phyloP scores from a whole-genome alignment of 345 rosid species.

The Geranium rotundifolium region DNA sequence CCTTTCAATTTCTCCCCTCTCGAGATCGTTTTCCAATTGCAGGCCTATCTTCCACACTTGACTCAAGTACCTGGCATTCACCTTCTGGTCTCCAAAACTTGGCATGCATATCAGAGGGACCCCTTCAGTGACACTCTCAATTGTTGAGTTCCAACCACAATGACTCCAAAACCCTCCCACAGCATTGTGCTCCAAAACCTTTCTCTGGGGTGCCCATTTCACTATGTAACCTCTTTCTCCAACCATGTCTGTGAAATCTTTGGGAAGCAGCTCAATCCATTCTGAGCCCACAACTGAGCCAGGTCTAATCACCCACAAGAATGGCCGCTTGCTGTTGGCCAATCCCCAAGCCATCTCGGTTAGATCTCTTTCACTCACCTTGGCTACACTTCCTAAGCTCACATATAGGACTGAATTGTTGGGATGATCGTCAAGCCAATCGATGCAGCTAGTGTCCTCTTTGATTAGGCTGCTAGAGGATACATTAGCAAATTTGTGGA shows the following conservation, averaged over 20 bases:
- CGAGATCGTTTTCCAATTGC: constrained; percentile 7
- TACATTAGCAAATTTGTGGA: constrained; percentile 16
- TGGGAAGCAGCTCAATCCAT: constrained; percentile 7
- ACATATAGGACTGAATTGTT: constrained; percentile 16
- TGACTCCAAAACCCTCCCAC: constrained; percentile 26
- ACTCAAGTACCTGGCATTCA: constrained; percentile 13
- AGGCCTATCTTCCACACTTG: constrained; percentile 15
- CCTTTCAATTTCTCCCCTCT: constrained; percentile 10
- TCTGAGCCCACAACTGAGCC: constrained; percentile 8
- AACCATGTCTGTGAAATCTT: constrained; percentile 6
- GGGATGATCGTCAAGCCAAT: constrained; percentile 20
- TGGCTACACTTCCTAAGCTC: constrained; percentile 21
- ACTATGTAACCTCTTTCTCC: constrained; percentile 18
- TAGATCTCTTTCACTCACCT: constrained; percentile 13
- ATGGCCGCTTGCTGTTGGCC: constrained; percentile 17
- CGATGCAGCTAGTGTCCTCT: constrained; percentile 14
- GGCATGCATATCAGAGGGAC: constrained; percentile 19
- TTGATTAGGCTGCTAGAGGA: constrained; percentile 1
- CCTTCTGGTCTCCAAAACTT: constrained; percentile 13
- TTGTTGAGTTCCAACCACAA: constrained; percentile 22
- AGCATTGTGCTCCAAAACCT: constrained; percentile 20
- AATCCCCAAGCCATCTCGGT: constrained; percentile 19
- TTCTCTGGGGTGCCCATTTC: constrained; percentile 25
- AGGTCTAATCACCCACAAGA: constrained; percentile 23
- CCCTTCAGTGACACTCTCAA: constrained; percentile 17